phyloP scores from a whole-genome alignment of 164 flowering plant species.

The Stephania cephalantha region DNA sequence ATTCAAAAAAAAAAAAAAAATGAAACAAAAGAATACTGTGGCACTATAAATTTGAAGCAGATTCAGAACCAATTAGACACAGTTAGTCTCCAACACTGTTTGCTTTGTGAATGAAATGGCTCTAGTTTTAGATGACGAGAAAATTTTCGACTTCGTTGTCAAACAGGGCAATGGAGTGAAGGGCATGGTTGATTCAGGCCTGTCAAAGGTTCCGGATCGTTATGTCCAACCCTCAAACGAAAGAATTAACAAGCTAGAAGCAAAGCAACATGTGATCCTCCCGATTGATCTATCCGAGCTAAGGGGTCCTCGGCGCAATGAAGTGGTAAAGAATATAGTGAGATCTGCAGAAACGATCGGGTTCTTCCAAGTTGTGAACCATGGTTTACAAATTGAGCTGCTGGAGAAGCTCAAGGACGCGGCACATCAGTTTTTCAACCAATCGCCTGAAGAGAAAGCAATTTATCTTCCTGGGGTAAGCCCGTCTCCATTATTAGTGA shows the following conservation, averaged over 20 bases:
- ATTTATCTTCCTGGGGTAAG: constrained; percentile 27
- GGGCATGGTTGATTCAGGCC: constrained; percentile 33
- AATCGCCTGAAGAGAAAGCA: constrained; percentile 28
- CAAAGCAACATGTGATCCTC: neutral
- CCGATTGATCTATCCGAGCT: constrained; percentile 34
- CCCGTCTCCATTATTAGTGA: constrained; percentile 25
- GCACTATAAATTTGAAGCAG: too few species aligned
- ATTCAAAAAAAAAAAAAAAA: too few species aligned
- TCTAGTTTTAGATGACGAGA: constrained; percentile 9
- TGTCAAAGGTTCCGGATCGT: constrained; percentile 24
- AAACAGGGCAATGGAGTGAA: constrained; percentile 36
- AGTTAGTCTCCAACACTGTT: too few species aligned
- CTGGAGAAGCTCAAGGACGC: constrained; percentile 29
- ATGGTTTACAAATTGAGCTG: constrained; percentile 31
- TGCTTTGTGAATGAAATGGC: constrained; percentile 13
- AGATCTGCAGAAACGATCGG: constrained; percentile 35
- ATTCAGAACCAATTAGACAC: too few species aligned
- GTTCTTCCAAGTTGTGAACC: constrained; percentile 45
- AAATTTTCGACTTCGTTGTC: constrained; percentile 33
- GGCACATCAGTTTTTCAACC: constrained; percentile 29
- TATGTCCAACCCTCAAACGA: constrained; percentile 30
- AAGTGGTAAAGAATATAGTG: constrained; percentile 19
- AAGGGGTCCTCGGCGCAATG: constrained; percentile 26
- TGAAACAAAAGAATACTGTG: too few species aligned
- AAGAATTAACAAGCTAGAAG: constrained; percentile 21